Conservation (phyloP, 106 monocot species). For the Narthecium ossifragum region DNA sequence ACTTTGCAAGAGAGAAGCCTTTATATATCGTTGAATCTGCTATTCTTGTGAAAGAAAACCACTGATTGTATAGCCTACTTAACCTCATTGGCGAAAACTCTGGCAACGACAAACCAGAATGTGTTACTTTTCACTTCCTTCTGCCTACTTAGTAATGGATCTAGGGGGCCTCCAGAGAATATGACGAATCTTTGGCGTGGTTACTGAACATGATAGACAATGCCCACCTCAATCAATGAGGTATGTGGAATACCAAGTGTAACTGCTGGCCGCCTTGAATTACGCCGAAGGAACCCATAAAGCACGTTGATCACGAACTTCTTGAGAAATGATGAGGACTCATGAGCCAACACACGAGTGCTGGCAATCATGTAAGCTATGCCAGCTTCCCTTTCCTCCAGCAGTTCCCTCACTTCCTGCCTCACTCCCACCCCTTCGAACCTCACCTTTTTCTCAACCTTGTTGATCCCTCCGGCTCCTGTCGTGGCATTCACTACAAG, state of each 20-base stretch:
- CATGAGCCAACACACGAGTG: slow-evolving; percentile 37
- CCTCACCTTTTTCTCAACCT: slow-evolving; percentile 15
- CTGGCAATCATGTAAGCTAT: slow-evolving; percentile 76
- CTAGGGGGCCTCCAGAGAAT: too few species aligned
- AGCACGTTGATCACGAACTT: slow-evolving; percentile 43
- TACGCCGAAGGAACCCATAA: slow-evolving; percentile 61
- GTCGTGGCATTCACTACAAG: slow-evolving; percentile 6
- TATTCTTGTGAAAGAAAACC: too few species aligned
- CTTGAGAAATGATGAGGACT: slow-evolving; percentile 39
- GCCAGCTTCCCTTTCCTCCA: slow-evolving; percentile 58
- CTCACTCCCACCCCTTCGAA: slow-evolving; percentile 12
- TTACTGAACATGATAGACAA: slow-evolving; percentile 54
- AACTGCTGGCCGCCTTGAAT: slow-evolving; percentile 44
- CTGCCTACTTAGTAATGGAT: too few species aligned
- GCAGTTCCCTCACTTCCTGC: slow-evolving; percentile 47
- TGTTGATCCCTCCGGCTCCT: background rate
- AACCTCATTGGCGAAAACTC: too few species aligned
- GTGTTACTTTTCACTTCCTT: too few species aligned
- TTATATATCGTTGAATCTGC: too few species aligned
- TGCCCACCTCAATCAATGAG: slow-evolving; percentile 68
- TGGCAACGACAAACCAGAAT: too few species aligned
- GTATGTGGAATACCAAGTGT: slow-evolving; percentile 42
- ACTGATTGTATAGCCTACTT: too few species aligned
- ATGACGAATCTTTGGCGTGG: background rate
- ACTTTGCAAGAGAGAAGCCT: too few species aligned